Evolutionary conservation across 371 early-diverging fungal species (phyloP), one percentile per base, ranked within the genome.

Genomic region (Catenaria anguillulae): DNA sequence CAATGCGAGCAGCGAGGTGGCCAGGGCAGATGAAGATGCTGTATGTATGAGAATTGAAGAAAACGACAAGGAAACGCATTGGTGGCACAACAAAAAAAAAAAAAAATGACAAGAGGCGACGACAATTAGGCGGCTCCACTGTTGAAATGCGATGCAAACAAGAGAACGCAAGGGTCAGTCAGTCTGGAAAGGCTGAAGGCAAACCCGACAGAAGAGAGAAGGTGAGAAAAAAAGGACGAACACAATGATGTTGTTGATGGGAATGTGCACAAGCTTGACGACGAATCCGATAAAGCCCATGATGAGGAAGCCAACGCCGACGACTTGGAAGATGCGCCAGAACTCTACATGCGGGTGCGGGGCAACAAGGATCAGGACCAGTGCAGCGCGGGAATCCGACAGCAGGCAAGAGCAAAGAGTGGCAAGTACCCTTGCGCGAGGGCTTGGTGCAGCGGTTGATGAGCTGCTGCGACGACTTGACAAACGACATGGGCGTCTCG

Each of bases 211-310:
- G 17, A 40, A 40, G 5, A 17, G 10, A 40, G 40, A 40, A 40
- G 5, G 17, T 10, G 17, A 40, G 40, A 17, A 10, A 40, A 40
- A 40, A 23, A 17, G 29, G 21, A 31, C 58, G 31, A 33, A 58
- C 58, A 97, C 97, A 68, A 97, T 90, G 73, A 97, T 95, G 80
- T 96, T 95, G 86, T 94, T 96, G 81, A 97, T 95, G 64, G 98
- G 98, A 72, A 97, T 97, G 76, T 97, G 98, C 67, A 97, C 89
- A 66, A 97, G 81, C 83, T 97, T 97, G 74, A 96, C 94, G 73
- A 96, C 87, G 73, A 90, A 97, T 50, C 97, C 96, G 68, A 96
- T 87, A 74, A 92, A 92, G 68, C 98, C 98, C 86, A 97, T 93
- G 66, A 95, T 86, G 67, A 94, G 76, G 72, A 97, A 97, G 21